Conservation (phyloP, 2,329 filamentous ascomycete species). For the Hymenoscyphus fructigenus region DNA sequence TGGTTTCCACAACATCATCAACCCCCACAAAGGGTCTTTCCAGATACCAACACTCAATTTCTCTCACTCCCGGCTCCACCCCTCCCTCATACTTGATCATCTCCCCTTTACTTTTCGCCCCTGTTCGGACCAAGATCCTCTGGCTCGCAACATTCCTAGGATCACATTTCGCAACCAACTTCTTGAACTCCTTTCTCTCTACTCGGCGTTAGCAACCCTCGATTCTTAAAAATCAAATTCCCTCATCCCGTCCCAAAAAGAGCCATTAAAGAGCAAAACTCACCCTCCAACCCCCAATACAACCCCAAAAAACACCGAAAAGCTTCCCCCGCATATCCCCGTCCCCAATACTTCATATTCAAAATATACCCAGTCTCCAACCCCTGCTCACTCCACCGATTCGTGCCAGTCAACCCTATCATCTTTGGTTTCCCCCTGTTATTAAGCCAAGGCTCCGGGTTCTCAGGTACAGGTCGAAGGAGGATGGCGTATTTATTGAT, state of each 20-base stretch:
- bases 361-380: conserved; percentile 28
- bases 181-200: conserved; percentile 24
- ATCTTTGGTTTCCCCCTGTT: conserved; percentile 15
- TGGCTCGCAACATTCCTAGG: conserved; percentile 22
- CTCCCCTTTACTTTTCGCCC: conserved; percentile 22
- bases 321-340: conserved; percentile 27
- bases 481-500: conserved; percentile 26
- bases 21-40: conserved; percentile 21
- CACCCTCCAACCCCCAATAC: conserved; percentile 26
- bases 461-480: background rate
- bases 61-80: conserved; percentile 13
- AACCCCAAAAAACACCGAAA: conserved; percentile 21
- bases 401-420: conserved; percentile 28
- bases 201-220: no score
- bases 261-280: conserved; percentile 4
- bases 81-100: conserved; percentile 10
- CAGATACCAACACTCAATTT: conserved; percentile 26
- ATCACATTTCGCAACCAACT: conserved; percentile 25
- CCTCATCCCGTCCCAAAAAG: background rate
- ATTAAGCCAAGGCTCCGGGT: conserved; percentile 2
- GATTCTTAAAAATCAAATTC: no score
- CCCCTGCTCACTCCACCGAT: conserved; percentile 20
- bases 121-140: conserved; percentile 21
- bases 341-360: conserved; percentile 26
- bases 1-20: background rate